These are phyloP conservation scores for Wickerhamiella dianesei DNA, from an alignment of 805 yeast species.

Conservation along the genomic window DNA sequence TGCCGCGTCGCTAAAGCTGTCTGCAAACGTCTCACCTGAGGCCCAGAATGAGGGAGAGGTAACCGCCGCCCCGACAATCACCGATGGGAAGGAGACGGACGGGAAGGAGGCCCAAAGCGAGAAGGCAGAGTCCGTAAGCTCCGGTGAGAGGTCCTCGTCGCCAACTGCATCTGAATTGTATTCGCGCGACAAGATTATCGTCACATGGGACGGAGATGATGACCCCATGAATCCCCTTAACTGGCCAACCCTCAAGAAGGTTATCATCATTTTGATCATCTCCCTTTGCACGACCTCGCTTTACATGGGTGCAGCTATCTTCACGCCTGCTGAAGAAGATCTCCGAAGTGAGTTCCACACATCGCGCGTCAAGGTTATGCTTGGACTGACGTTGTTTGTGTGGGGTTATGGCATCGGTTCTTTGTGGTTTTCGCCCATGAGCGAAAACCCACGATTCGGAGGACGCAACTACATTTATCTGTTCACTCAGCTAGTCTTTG, in stretches of 20 bases:
- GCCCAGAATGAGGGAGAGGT: background rate
- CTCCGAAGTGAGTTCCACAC: slow-evolving; percentile 25
- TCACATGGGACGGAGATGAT: slow-evolving; percentile 24
- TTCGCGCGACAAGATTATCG: slow-evolving; percentile 45
- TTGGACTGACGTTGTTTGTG: slow-evolving; percentile 43
- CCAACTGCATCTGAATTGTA: no score
- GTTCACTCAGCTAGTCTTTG: slow-evolving; percentile 34
- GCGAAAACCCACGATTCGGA: slow-evolving; percentile 33
- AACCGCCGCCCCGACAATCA: background rate
- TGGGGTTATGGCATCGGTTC: slow-evolving; percentile 52
- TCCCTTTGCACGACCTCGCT: slow-evolving; percentile 37
- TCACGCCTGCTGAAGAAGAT: slow-evolving; percentile 40
- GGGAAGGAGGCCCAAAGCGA: background rate
- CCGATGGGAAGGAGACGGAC: background rate
- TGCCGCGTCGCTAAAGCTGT: background rate
- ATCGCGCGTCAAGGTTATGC: slow-evolving; percentile 32
- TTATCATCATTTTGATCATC: slow-evolving; percentile 28
- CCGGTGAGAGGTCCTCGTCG: no score
- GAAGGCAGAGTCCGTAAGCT: background rate
- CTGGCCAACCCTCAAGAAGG: slow-evolving; percentile 37
- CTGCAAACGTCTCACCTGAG: background rate
- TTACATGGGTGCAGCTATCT: slow-evolving; percentile 48
- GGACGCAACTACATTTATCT: slow-evolving; percentile 40
- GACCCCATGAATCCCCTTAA: slow-evolving; percentile 36
- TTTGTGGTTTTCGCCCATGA: slow-evolving; percentile 40